phyloP scores from a whole-genome alignment of 23 red algal species.

The Gracilariopsis chorda region DNA sequence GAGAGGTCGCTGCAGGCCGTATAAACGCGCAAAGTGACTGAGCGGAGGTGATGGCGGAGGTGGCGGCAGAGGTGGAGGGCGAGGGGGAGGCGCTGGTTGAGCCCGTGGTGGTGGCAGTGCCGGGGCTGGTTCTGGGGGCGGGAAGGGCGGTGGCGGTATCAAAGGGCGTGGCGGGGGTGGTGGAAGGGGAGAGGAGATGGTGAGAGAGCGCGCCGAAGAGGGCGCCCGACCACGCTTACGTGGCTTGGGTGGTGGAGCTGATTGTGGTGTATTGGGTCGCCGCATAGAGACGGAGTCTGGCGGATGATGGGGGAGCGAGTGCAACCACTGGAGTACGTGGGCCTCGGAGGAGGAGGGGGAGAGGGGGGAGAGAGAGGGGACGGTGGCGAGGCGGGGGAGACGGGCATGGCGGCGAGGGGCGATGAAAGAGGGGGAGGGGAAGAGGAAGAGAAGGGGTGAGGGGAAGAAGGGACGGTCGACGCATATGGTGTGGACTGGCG shows the following conservation, averaged over 20 bases:
- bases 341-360: neutral
- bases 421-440: neutral
- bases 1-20: neutral
- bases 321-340: neutral
- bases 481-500: too few relatives aligned
- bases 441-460: neutral
- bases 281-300: too few relatives aligned
- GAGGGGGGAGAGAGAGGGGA: too few relatives aligned
- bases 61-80: neutral
- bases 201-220: too few relatives aligned
- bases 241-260: too few relatives aligned
- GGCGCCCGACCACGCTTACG: too few relatives aligned
- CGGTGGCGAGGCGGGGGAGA: neutral
- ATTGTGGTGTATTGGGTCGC: too few relatives aligned
- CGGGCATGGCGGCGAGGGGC: neutral
- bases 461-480: too few relatives aligned
- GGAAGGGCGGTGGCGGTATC: neutral
- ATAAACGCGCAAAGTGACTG: neutral
- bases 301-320: neutral
- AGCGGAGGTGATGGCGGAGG: conserved; percentile 9
- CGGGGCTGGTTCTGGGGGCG: neutral
- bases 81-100: neutral
- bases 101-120: neutral
- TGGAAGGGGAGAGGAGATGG: too few relatives aligned
- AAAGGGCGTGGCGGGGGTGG: neutral